Evolutionary conservation across 1,284 basidiomycete genomes (phyloP), one percentile per base, ranked within the genome.

Genomic region (Phylloboletellus chloephorus): DNA sequence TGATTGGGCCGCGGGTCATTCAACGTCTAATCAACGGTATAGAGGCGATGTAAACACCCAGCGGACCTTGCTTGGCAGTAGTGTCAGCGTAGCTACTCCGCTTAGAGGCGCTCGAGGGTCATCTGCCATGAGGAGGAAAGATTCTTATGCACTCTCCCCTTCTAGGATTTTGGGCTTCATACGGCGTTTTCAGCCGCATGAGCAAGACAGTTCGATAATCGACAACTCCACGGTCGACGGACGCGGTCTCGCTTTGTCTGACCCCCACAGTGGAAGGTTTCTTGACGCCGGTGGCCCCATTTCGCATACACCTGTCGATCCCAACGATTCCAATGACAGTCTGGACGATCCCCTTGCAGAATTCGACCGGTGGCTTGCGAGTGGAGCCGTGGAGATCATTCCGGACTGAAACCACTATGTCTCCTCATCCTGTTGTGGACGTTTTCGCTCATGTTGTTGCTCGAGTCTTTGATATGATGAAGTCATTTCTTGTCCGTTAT

Each of bases 321-420:
- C 26, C 13, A 26, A 23, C 9, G 39, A 46, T 11, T 21, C 8
- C 5, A 25, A 34, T 1, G 37, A 36, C 15, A 26, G 10, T 16
- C n/a, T 30, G 22, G 57, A 59, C 17, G 66, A 72, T 37, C 53
- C 65, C n/a, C 49, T 73, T 15, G 71, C 63, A 8, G 73, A 75
- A 34, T 66, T 76, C n/a, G 67, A 71, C 34, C 64, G 60, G 12
- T 75, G 72, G 72, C 44, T 76, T 20, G 62, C 64, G 12, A 71
- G 70, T 36, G 72, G 65, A 19, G 62, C 65, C 0, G 67, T 74
- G 9, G 60, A 61, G 25, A 62, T 70, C 41, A 49, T 61, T 28
- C 21, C 51, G 3, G 49, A 62, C 35, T 62, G 25, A 43, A 10
- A 24, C n/a, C 3, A 7, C 22, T 22, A 19, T n/a, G n/a, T n/a